Conservation (phyloP, 192 early-diverging fungal species). For the Entomortierella chlamydospora region DNA sequence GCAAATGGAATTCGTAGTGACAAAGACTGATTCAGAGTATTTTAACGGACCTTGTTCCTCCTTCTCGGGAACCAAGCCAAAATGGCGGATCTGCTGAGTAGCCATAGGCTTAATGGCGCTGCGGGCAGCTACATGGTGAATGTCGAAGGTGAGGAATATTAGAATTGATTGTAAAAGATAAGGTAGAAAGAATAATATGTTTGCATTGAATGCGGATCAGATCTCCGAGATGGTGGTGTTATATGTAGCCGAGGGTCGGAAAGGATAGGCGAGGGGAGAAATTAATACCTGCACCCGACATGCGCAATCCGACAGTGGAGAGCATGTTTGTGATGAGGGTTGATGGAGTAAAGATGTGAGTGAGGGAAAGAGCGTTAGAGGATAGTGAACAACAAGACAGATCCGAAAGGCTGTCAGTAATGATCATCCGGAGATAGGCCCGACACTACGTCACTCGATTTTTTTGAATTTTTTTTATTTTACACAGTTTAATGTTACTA, state of each 20-base stretch:
- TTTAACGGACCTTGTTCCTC: conserved; percentile 47
- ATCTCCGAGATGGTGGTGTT: conserved; percentile 17
- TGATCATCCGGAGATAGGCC: too few relatives aligned
- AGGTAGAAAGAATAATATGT: too few relatives aligned
- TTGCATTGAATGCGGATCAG: background rate
- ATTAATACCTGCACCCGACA: conserved; percentile 48
- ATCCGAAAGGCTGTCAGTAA: too few relatives aligned
- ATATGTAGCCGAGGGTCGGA: background rate
- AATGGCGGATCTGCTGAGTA: conserved; percentile 51
- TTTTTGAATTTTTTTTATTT: too few relatives aligned
- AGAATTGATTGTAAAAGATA: too few relatives aligned
- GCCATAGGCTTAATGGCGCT: conserved; percentile 50
- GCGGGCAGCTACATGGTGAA: conserved; percentile 31
- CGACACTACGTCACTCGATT: too few relatives aligned
- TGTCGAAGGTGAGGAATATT: background rate
- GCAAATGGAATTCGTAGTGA: too few relatives aligned
- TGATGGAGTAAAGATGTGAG: background rate
- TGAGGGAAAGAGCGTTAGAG: background rate
- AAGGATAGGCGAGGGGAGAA: background rate
- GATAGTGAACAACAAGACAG: background rate
- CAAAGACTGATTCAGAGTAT: background rate
- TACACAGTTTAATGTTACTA: too few relatives aligned
- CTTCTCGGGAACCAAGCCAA: conserved; percentile 50
- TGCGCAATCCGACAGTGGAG: conserved; percentile 51
- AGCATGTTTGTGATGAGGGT: conserved; percentile 29